Base-by-base conservation (phyloP, 73 alveolate genomes). In the Uronychia binucleata region DNA sequence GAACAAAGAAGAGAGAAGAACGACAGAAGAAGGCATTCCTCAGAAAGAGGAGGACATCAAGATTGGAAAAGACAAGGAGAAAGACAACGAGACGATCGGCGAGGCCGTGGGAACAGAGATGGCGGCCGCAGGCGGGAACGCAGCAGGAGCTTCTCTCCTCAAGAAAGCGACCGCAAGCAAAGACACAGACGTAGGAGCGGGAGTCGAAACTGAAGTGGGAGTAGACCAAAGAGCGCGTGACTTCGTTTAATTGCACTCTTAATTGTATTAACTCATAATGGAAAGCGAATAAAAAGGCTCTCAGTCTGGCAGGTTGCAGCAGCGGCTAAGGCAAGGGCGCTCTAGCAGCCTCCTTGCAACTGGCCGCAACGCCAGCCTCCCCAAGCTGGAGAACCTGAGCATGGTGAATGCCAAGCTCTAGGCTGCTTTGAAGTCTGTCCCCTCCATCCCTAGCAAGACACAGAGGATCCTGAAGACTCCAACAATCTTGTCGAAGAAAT, bases 361-460 rank as follows among this genome's bases (percentile, higher is more conserved):
- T 11, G 67, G 67, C n/a, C 5, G 67, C 5, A 46, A 46, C 19
- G 67, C 67, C 67, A 46, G 67, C 67, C 5, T 46, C n/a, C n/a
- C 67, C 19, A 46, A 46, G 67, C 67, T 46, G 67, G 67, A 46
- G 67, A 46, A 46, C 19, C 19, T 19, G n/a, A 11, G 19, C n/a
- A 46, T 46, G 67, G 5, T 46, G 67, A 46, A 5, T 11, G 67
- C 67, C 5, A 46, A 46, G 67, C 67, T 46, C 67, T 19, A 46
- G 19, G 67, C 67, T 11, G 67, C 67, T 11, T 11, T 46, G 67
- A 5, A 46, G 67, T 30, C 82, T 11, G 27, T 25, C 19, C 59
- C 82, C 1, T 13, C 67, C 26, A 85, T 85, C 19, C 91, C 91
- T 1, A 84, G 91, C 28, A 85, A 77, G 31, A 85, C 30, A 30